A percentile compares a stretch with the other conserved stretches of the same genome.
Conservation (phyloP, 345 rosid species). For the Hypericum perforatum region DNA sequence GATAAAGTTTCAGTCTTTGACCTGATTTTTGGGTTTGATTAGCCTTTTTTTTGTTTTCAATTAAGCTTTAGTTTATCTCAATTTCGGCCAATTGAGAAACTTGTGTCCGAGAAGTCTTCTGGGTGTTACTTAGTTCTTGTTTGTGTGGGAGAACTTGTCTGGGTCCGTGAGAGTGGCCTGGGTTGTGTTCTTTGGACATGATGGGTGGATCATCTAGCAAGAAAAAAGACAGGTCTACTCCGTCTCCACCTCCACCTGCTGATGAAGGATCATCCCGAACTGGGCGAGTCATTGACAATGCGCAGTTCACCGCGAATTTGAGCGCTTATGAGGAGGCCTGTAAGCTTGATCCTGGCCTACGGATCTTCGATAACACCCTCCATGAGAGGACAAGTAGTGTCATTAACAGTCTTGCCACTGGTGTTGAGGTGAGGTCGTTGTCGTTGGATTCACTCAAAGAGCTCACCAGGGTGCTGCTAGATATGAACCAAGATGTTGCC, state of each 20-base stretch:
- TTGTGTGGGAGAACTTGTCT: too few relatives aligned
- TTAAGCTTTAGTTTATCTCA: too few relatives aligned
- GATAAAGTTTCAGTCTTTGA: too few relatives aligned
- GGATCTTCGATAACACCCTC: conserved; percentile 51
- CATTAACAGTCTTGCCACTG: conserved; percentile 40
- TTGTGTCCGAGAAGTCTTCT: too few relatives aligned
- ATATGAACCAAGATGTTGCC: conserved; percentile 76
- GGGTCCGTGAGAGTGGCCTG: too few relatives aligned
- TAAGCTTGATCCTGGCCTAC: conserved; percentile 52
- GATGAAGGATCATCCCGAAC: not conserved
- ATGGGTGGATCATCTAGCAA: not conserved
- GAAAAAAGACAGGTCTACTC: conserved; percentile 9
- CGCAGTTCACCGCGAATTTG: conserved; percentile 35
- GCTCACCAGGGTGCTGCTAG: conserved; percentile 58
- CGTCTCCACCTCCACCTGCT: conserved; percentile 17
- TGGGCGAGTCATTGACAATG: conserved; percentile 19
- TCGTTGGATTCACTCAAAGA: conserved; percentile 73
- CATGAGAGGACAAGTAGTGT: conserved; percentile 55
- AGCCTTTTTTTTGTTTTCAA: too few relatives aligned
- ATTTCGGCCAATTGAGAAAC: too few relatives aligned
- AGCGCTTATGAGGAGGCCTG: conserved; percentile 71
- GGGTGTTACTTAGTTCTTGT: too few relatives aligned
- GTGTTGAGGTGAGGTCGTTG: conserved; percentile 44
- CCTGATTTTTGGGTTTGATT: too few relatives aligned
- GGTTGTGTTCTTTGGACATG: too few relatives aligned